Conservation (phyloP, 345 rosid genomes). For the Salix udensis region DNA sequence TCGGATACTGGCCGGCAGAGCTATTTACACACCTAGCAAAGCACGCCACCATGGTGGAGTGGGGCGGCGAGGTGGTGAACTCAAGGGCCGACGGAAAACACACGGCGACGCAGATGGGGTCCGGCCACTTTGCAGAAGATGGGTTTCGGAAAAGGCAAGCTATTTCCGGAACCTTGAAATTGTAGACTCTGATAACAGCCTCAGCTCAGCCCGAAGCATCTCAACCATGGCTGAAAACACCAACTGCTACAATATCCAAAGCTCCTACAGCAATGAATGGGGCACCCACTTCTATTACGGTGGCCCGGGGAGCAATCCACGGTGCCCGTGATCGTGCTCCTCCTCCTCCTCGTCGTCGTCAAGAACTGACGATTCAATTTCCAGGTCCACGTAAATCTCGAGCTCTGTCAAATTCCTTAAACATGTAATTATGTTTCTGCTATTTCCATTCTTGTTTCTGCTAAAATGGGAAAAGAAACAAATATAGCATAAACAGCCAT, state of each 20-base stretch:
- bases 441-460: slow-evolving; percentile 37
- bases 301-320: slow-evolving; percentile 79
- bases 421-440: slow-evolving; percentile 22
- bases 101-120: slow-evolving; percentile 95
- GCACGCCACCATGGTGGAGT: slow-evolving; percentile 91
- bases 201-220: slow-evolving; percentile 57
- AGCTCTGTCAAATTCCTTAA: slow-evolving; percentile 27
- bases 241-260: slow-evolving; percentile 80
- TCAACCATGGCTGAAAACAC: slow-evolving; percentile 79
- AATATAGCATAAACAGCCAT: slow-evolving; percentile 25
- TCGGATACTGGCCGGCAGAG: slow-evolving; percentile 98
- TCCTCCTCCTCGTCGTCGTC: background rate
- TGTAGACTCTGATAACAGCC: slow-evolving; percentile 83
- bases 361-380: background rate
- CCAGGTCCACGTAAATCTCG: background rate
- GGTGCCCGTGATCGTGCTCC: slow-evolving; percentile 46
- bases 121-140: slow-evolving; percentile 81
- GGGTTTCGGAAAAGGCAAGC: slow-evolving; percentile 86
- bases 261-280: slow-evolving; percentile 75
- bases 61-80: slow-evolving; percentile 98
- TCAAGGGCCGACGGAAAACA: slow-evolving; percentile 71
- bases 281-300: slow-evolving; percentile 92
- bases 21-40: slow-evolving; percentile 80
- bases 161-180: slow-evolving; percentile 85
- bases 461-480: slow-evolving; percentile 7